Conservation (phyloP, 2,329 filamentous ascomycete species). For the Cercospora zeina region DNA sequence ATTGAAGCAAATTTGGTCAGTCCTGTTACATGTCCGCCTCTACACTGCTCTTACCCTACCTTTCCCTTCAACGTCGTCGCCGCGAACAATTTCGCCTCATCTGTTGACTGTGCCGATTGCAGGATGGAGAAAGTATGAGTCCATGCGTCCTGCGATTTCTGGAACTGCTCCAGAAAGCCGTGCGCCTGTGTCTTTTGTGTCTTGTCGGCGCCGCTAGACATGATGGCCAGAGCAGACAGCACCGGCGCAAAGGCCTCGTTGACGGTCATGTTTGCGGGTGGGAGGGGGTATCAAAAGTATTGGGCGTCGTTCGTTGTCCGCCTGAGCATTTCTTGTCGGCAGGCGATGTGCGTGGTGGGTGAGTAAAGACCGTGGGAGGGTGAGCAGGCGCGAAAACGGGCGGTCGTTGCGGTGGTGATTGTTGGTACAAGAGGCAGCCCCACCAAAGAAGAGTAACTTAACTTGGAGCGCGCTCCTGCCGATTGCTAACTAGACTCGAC, state of each 20-base stretch:
- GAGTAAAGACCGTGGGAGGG: neutral
- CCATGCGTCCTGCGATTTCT: conserved; percentile 97
- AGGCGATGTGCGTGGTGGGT: neutral
- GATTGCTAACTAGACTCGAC: conserved; percentile 55
- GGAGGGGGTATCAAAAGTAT: neutral
- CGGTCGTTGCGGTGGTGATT: neutral
- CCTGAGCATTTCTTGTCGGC: conserved; percentile 8
- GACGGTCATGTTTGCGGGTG: conserved; percentile 33
- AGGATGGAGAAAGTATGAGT: conserved; percentile 81
- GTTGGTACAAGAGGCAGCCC: conserved; percentile 9
- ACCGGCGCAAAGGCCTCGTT: conserved; percentile 74
- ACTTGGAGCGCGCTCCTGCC: conserved; percentile 44
- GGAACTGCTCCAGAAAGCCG: conserved; percentile 87
- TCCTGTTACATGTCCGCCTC: neutral
- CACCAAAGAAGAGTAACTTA: neutral
- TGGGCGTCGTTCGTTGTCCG: neutral
- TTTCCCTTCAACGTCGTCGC: conserved; percentile 98
- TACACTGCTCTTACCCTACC: conserved; percentile 55
- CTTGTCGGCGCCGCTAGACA: conserved; percentile 74
- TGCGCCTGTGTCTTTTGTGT: conserved; percentile 86
- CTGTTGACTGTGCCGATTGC: conserved; percentile 71
- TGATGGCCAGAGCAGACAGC: conserved; percentile 82
- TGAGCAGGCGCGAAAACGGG: neutral
- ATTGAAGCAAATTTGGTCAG: conserved; percentile 12
- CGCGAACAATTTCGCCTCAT: conserved; percentile 89